phyloP scores from a whole-genome alignment of 352 stramenopile genomes.

The Pythium brachiatum region DNA sequence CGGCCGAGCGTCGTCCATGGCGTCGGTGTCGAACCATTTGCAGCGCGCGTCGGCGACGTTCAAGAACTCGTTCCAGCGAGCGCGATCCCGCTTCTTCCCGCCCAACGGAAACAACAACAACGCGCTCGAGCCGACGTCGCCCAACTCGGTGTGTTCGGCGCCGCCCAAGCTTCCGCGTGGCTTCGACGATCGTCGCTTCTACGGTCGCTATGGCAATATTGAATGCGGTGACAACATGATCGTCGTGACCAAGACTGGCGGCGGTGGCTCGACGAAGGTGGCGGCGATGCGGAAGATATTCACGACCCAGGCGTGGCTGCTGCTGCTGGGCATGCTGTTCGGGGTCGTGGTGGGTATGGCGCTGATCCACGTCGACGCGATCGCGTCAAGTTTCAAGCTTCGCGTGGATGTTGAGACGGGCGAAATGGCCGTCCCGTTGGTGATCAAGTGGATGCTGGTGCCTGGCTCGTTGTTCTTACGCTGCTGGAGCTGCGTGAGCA shows the following conservation, averaged over 20 bases:
- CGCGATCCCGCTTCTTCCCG: constrained; percentile 25
- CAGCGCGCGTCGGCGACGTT: constrained; percentile 42
- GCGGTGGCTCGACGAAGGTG: constrained; percentile 10
- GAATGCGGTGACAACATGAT: constrained; percentile 25
- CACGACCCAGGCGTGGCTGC: constrained; percentile 14
- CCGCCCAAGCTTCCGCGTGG: constrained; percentile 34
- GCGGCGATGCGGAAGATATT: constrained; percentile 6
- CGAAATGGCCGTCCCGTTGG: constrained; percentile 27
- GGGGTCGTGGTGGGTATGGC: constrained; percentile 36
- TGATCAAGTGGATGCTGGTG: constrained; percentile 38
- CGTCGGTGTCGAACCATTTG: constrained; percentile 29
- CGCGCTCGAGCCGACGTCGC: constrained; percentile 33
- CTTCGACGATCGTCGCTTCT: constrained; percentile 51
- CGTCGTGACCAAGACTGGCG: constrained; percentile 15
- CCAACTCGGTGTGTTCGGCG: constrained; percentile 39
- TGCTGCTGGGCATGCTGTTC: constrained; percentile 30
- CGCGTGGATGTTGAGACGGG: constrained; percentile 24
- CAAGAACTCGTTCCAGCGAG: constrained; percentile 36
- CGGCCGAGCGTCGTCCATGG: constrained; percentile 10
- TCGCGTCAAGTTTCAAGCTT: constrained; percentile 31
- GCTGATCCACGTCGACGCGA: constrained; percentile 27
- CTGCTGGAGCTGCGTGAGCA: constrained; percentile 39
- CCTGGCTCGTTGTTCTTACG: constrained; percentile 47
- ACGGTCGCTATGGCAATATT: constrained; percentile 33
- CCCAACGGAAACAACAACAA: constrained; percentile 6